These are phyloP conservation scores for Andrographis paniculata DNA, from an alignment of 305 asterid genomes.

Conservation along the genomic window DNA sequence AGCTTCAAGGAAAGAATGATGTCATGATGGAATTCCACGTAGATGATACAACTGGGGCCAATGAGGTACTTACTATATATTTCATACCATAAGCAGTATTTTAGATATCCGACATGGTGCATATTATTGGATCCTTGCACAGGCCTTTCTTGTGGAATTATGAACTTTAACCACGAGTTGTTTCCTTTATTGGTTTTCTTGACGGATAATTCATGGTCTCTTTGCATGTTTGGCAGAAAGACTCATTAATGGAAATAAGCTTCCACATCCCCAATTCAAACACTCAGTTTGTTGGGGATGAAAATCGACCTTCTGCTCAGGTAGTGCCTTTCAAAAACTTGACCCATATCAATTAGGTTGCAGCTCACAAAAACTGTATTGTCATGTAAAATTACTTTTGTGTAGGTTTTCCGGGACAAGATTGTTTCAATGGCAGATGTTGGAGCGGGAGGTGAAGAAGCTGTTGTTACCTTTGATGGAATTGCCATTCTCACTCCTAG, in stretches of 20 bases:
- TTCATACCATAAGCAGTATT: no score
- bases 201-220: no score
- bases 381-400: slow-evolving; percentile 10
- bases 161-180: no score
- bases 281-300: slow-evolving; percentile 96
- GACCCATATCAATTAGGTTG: slow-evolving; percentile 4
- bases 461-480: slow-evolving; percentile 90
- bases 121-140: slow-evolving; percentile 7
- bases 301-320: slow-evolving; percentile 84
- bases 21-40: slow-evolving; percentile 93
- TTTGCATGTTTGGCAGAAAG: no score
- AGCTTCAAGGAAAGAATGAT: slow-evolving; percentile 96
- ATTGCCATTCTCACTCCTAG: slow-evolving; percentile 94
- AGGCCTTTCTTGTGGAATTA: no score
- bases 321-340: slow-evolving; percentile 29
- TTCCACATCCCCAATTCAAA: slow-evolving; percentile 96
- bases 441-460: slow-evolving; percentile 91
- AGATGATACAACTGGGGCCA: slow-evolving; percentile 96
- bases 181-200: no score
- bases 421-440: slow-evolving; percentile 95
- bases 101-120: no score
- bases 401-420: slow-evolving; percentile 82
- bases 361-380: background rate
- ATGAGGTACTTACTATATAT: no score
- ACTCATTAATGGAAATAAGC: slow-evolving; percentile 95